These are phyloP conservation scores for Leccinum broughii DNA, from an alignment of 768 basidiomycete genomes.

Conservation along the genomic window DNA sequence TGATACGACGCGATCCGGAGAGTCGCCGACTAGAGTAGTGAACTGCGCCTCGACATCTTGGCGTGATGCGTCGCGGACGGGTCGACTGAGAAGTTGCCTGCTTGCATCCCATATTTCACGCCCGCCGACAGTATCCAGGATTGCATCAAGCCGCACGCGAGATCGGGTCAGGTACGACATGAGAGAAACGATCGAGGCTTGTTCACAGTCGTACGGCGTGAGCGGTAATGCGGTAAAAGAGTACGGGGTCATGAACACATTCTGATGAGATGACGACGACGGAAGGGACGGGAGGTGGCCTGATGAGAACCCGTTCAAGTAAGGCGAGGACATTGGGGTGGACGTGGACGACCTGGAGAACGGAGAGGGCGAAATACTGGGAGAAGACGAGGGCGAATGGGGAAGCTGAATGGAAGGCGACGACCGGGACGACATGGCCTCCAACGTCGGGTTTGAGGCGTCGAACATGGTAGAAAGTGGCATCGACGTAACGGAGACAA, in stretches of 20 bases:
- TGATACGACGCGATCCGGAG: slow-evolving; percentile 62
- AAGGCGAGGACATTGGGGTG: slow-evolving; percentile 35
- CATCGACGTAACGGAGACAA: slow-evolving; percentile 40
- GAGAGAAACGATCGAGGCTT: slow-evolving; percentile 25
- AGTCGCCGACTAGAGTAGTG: slow-evolving; percentile 79
- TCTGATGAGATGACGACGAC: slow-evolving; percentile 28
- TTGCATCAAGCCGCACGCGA: slow-evolving; percentile 60
- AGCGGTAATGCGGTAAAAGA: slow-evolving; percentile 33
- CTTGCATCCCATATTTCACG: slow-evolving; percentile 76
- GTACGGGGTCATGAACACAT: slow-evolving; percentile 30
- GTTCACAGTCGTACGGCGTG: slow-evolving; percentile 29
- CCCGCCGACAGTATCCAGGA: slow-evolving; percentile 84
- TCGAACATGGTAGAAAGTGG: slow-evolving; percentile 26
- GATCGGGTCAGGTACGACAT: slow-evolving; percentile 30
- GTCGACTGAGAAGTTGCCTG: slow-evolving; percentile 53
- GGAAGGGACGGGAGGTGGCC: slow-evolving; percentile 24
- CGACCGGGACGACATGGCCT: slow-evolving; percentile 22
- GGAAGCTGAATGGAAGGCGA: slow-evolving; percentile 28
- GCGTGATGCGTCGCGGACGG: slow-evolving; percentile 31
- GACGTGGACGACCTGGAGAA: slow-evolving; percentile 33
- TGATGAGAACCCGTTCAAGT: slow-evolving; percentile 26
- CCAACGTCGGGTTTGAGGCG: slow-evolving; percentile 20
- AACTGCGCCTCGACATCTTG: slow-evolving; percentile 50
- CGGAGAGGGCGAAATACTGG: slow-evolving; percentile 34
- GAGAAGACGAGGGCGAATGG: slow-evolving; percentile 31